phyloP scores from a whole-genome alignment of 495 filamentous ascomycete genomes.

The Podospora australis region DNA sequence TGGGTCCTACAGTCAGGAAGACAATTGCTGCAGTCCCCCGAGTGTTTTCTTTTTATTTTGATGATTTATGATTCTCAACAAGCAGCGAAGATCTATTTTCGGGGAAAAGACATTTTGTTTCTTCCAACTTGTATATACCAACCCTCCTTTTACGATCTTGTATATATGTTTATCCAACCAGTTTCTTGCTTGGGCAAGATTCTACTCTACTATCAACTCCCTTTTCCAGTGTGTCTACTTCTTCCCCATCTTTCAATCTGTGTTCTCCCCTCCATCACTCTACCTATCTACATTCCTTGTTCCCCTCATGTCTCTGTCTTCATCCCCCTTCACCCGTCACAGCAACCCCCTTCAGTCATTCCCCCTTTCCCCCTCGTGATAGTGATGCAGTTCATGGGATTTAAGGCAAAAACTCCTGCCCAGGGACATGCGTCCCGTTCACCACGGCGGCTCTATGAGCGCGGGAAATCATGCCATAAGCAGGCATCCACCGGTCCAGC shows the following conservation, averaged over 20 bases:
- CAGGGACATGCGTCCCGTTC: constrained; percentile 39
- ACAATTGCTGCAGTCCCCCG: no score
- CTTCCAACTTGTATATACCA: neutral
- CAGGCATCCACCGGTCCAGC: constrained; percentile 52
- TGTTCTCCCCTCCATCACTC: neutral
- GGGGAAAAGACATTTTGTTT: neutral
- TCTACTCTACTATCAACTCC: no score
- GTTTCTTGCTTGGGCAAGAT: no score
- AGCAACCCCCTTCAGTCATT: neutral
- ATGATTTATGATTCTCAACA: no score
- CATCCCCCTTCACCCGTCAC: neutral
- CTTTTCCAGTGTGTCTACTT: neutral
- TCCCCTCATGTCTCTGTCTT: neutral
- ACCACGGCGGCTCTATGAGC: constrained; percentile 36
- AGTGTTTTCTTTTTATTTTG: no score
- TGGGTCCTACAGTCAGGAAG: no score
- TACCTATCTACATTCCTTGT: neutral
- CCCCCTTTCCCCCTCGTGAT: neutral
- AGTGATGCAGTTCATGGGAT: neutral
- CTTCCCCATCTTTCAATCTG: neutral
- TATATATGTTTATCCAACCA: neutral
- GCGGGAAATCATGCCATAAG: constrained; percentile 41
- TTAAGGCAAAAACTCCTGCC: constrained; percentile 33
- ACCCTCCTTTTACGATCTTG: neutral
- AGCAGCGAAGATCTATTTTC: no score